Conservation (phyloP, 169 alveolate genomes). For the Haemoproteus tartakovskyi region DNA sequence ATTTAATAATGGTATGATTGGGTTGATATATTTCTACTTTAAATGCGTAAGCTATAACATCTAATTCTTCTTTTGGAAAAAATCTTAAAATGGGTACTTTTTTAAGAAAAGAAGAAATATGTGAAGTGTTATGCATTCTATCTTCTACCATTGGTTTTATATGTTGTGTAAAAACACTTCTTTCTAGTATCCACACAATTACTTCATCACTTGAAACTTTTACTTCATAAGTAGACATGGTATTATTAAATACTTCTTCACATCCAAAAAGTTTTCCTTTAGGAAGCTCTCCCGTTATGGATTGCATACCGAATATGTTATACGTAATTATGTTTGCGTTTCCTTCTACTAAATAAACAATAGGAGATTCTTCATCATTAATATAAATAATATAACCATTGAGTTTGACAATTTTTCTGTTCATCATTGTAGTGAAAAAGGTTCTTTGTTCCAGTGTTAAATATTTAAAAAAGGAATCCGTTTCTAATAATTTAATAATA, state of each 20-base stretch:
- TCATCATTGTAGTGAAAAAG: constrained; percentile 61
- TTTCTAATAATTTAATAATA: constrained; percentile 24
- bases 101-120: constrained; percentile 36
- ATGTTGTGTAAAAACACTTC: constrained; percentile 14
- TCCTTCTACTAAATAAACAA: constrained; percentile 31
- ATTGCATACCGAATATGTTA: constrained; percentile 47
- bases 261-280: constrained; percentile 56
- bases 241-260: constrained; percentile 14
- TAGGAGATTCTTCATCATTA: constrained; percentile 18
- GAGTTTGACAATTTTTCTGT: constrained; percentile 9
- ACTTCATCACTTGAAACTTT: constrained; percentile 36
- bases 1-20: constrained; percentile 60
- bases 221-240: constrained; percentile 47
- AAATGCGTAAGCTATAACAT: constrained; percentile 42
- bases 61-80: constrained; percentile 37
- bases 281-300: constrained; percentile 12
- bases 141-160: constrained; percentile 59
- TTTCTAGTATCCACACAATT: constrained; percentile 33
- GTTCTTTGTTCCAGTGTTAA: constrained; percentile 60
- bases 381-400: constrained; percentile 19
- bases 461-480: constrained; percentile 15
- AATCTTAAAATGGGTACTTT: constrained; percentile 59
- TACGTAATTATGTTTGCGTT: constrained; percentile 49
- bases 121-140: constrained; percentile 29
- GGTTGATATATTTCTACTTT: constrained; percentile 47